A percentile compares a stretch with the other conserved stretches of the same genome.
These are phyloP conservation scores for Saprolegnia parasitica DNA, from an alignment of 352 stramenopile species.

Conservation along the genomic window DNA sequence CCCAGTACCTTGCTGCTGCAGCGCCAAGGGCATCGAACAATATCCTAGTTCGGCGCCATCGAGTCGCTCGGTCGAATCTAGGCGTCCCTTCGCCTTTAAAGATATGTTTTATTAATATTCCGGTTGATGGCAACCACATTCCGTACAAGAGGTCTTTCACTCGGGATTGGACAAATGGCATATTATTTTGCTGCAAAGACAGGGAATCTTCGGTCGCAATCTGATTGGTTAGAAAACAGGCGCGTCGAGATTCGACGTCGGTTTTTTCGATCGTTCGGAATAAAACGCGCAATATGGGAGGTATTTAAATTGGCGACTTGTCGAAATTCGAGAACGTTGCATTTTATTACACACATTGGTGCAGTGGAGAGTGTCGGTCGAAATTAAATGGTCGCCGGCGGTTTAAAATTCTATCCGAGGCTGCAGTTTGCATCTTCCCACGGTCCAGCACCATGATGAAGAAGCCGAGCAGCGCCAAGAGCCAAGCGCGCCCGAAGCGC, in stretches of 20 bases:
- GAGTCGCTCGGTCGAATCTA: too few relatives aligned
- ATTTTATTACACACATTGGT: constrained; percentile 3
- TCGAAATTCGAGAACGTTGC: neutral
- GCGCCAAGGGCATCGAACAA: too few relatives aligned
- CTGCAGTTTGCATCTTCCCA: neutral
- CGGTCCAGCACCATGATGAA: constrained; percentile 18
- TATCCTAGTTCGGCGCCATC: too few relatives aligned
- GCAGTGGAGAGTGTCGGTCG: neutral
- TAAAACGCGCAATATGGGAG: too few relatives aligned
- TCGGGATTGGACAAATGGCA: neutral
- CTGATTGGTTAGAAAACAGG: neutral
- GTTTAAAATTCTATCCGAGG: too few relatives aligned
- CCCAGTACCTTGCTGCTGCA: too few relatives aligned
- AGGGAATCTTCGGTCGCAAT: neutral
- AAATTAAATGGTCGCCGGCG: neutral
- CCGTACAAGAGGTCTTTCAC: too few relatives aligned
- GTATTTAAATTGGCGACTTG: too few relatives aligned
- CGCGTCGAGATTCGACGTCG: neutral
- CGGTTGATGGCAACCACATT: neutral
- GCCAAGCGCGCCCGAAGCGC: constrained; percentile 11
- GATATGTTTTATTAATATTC: neutral
- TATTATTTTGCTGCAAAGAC: neutral
- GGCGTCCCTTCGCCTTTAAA: too few relatives aligned
- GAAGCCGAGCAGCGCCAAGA: constrained; percentile 25
- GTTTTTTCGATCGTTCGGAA: neutral